Conservation (phyloP, 1,284 basidiomycete species). For the Hymenochaete sp. region DNA sequence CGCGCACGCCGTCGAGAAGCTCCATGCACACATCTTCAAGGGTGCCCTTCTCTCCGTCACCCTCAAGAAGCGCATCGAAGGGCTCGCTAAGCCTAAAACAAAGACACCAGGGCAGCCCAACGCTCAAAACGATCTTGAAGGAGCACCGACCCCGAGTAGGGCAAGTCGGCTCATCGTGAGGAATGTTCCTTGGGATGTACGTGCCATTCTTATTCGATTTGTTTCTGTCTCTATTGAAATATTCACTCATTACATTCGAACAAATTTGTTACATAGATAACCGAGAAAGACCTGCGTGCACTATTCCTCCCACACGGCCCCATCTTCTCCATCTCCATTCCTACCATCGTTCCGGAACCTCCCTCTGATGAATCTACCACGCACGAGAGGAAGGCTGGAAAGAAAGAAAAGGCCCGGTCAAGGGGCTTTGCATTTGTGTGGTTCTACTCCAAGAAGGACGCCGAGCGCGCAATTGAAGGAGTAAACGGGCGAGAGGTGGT, state of each 20-base stretch:
- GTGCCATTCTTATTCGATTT: no score
- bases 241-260: neutral
- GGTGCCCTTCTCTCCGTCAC: conserved; percentile 81
- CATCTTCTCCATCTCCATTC: conserved; percentile 81
- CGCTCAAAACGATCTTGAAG: neutral
- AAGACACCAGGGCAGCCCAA: conserved; percentile 27
- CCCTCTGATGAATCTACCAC: conserved; percentile 16
- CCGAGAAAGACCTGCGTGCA: conserved; percentile 79
- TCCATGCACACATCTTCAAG: conserved; percentile 94
- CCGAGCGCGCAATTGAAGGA: conserved; percentile 74
- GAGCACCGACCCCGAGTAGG: conserved; percentile 45
- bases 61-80: conserved; percentile 82
- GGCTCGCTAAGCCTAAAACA: conserved; percentile 42
- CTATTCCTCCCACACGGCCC: conserved; percentile 87
- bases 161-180: conserved; percentile 85
- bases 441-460: conserved; percentile 84
- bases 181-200: conserved; percentile 71
- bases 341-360: conserved; percentile 29
- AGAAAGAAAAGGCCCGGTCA: conserved; percentile 34
- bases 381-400: no score
- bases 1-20: conserved; percentile 65
- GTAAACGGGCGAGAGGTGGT: conserved; percentile 76
- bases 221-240: neutral
- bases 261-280: conserved; percentile 44
- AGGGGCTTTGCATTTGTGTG: conserved; percentile 96